Percentiles rank a stretch among this genome's conserved stretches.
These are phyloP conservation scores for Panaeolus papilionaceus DNA, from an alignment of 768 basidiomycete species.

Conservation along the genomic window DNA sequence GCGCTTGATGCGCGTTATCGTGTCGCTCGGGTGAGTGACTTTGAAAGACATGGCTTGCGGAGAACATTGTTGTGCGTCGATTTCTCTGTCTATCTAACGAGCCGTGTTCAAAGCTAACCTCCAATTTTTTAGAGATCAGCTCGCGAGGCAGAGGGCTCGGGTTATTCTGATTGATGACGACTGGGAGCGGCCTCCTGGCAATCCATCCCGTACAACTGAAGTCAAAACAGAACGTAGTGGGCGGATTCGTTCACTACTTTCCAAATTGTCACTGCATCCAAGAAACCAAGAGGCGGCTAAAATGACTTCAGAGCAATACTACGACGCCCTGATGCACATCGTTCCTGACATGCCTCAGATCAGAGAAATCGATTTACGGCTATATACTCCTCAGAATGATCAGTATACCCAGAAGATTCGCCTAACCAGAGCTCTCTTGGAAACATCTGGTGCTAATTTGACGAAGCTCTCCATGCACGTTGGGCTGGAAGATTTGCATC, in stretches of 20 bases:
- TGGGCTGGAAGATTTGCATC: neutral
- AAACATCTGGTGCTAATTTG: neutral
- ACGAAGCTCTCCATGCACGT: neutral
- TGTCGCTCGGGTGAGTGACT: neutral
- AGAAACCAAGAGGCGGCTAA: neutral
- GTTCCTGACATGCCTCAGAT: neutral
- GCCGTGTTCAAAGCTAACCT: neutral
- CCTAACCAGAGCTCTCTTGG: neutral
- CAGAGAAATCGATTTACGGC: neutral
- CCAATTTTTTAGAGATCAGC: neutral
- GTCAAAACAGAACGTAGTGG: neutral
- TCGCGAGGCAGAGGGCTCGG: neutral
- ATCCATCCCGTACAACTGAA: neutral
- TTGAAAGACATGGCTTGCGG: neutral
- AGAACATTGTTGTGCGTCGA: neutral
- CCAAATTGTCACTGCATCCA: neutral
- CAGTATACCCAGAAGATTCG: neutral
- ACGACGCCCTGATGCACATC: neutral
- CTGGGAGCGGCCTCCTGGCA: neutral
- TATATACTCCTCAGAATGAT: neutral
- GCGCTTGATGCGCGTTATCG: slow-evolving; percentile 19
- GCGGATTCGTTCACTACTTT: neutral
- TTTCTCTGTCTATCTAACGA: neutral
- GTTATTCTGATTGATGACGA: neutral
- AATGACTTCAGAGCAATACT: neutral